phyloP scores from a whole-genome alignment of 1,284 basidiomycete species.

The Kwoniella shivajii region DNA sequence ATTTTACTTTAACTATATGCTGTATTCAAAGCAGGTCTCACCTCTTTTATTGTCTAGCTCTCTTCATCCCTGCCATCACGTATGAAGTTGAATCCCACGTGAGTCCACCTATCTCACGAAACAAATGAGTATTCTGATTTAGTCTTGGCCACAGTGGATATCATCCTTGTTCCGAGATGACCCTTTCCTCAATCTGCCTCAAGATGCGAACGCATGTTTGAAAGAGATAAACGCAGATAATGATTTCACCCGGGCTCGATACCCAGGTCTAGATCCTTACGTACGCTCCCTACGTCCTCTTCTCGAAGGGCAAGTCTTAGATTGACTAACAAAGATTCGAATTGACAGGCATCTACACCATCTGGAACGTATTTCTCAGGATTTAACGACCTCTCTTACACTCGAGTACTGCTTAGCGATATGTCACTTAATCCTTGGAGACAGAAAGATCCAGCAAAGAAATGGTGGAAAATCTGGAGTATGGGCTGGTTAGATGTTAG shows the following conservation, averaged over 20 bases:
- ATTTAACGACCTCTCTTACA: constrained; percentile 11
- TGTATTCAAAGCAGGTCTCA: not conserved
- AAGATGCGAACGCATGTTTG: not conserved
- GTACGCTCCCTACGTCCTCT: not conserved
- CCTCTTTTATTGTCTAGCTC: not conserved
- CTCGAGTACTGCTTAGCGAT: constrained; percentile 5
- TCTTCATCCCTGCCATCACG: constrained; percentile 1
- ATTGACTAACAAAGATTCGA: not conserved
- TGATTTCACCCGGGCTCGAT: constrained; percentile 6
- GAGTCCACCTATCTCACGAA: not conserved
- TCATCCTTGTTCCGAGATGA: constrained; percentile 4
- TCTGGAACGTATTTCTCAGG: constrained; percentile 9
- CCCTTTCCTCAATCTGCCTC: not conserved
- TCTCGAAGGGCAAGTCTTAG: not conserved
- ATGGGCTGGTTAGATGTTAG: constrained; percentile 11
- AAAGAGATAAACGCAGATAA: constrained; percentile 5
- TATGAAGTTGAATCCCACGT: constrained; percentile 11
- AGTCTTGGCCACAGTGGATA: not conserved
- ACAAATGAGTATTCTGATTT: not conserved
- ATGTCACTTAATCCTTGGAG: constrained; percentile 15
- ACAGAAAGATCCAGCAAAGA: constrained; percentile 5
- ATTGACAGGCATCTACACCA: not conserved
- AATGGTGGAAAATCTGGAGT: constrained; percentile 11
- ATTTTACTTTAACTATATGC: not conserved
- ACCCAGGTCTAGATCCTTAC: constrained; percentile 3